Conservation (phyloP, 2,329 filamentous ascomycete species). For the Waltergamsia citrina region DNA sequence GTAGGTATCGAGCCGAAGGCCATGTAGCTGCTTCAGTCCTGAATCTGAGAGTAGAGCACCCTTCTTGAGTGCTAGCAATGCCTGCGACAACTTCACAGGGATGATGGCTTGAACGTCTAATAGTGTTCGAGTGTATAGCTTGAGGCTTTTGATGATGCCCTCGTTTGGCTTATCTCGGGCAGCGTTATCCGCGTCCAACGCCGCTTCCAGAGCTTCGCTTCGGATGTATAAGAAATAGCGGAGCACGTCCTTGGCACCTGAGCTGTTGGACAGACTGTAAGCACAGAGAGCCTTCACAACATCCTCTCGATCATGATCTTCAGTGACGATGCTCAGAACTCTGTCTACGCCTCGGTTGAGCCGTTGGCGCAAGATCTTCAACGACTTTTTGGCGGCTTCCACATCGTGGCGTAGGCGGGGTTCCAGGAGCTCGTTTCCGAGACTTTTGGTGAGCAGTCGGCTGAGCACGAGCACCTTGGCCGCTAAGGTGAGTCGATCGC, state of each 20-base stretch:
- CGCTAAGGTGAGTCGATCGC: constrained; percentile 43
- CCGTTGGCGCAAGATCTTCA: constrained; percentile 52
- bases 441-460: constrained; percentile 63
- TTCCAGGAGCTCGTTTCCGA: constrained; percentile 40
- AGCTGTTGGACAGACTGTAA: constrained; percentile 73
- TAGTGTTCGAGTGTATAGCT: constrained; percentile 68
- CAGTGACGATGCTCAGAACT: constrained; percentile 49
- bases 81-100: constrained; percentile 61
- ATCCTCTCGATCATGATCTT: constrained; percentile 38
- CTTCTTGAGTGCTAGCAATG: constrained; percentile 59
- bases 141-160: constrained; percentile 55
- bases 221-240: constrained; percentile 69
- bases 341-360: constrained; percentile 61
- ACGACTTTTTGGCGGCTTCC: constrained; percentile 52
- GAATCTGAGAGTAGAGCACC: constrained; percentile 64
- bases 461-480: constrained; percentile 70
- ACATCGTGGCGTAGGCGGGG: constrained; percentile 28
- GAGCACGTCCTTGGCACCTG: constrained; percentile 69
- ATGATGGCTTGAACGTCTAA: constrained; percentile 69
- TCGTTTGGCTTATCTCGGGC: constrained; percentile 25
- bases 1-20: constrained; percentile 68
- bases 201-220: constrained; percentile 54
- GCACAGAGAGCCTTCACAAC: constrained; percentile 70
- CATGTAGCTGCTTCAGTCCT: constrained; percentile 55
- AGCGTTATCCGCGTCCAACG: constrained; percentile 44